These are phyloP conservation scores for Fusarium marasasianum DNA, from an alignment of 2,329 filamentous ascomycete genomes.

Conservation along the genomic window DNA sequence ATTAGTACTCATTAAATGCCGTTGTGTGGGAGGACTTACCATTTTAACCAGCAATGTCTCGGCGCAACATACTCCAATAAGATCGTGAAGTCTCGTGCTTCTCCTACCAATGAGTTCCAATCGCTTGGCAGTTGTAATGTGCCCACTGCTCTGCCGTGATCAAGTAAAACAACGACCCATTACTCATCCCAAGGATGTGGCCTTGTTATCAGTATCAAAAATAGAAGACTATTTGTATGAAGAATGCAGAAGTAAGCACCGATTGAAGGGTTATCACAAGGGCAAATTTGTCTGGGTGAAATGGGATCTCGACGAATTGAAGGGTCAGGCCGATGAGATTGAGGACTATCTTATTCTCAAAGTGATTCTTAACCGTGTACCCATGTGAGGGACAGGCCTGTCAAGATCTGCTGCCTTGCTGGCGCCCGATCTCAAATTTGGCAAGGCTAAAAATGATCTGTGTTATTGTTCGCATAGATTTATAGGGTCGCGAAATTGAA, in stretches of 20 bases:
- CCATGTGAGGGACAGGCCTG: neutral
- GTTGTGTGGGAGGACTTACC: neutral
- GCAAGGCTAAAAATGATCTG: accelerated
- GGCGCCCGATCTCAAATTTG: too few relatives aligned
- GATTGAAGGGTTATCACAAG: neutral
- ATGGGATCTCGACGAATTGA: neutral
- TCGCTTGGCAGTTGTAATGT: neutral
- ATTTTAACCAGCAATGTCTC: neutral
- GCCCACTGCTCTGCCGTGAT: neutral
- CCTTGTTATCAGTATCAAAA: neutral
- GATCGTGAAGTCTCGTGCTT: slow-evolving; percentile 2
- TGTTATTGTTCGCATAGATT: neutral
- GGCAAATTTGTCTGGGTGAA: slow-evolving; percentile 1
- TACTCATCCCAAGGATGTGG: slow-evolving; percentile 1
- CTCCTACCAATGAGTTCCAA: neutral
- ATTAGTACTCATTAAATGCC: neutral
- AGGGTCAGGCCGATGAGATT: neutral
- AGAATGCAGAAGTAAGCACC: neutral
- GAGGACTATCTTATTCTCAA: neutral
- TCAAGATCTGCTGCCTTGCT: neutral
- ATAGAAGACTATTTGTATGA: neutral
- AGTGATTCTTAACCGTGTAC: neutral
- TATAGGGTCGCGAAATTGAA: neutral
- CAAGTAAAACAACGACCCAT: neutral
- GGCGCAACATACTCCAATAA: neutral